Conservation (phyloP, 805 yeast genomes). For the Maudiozyma barnettii region DNA sequence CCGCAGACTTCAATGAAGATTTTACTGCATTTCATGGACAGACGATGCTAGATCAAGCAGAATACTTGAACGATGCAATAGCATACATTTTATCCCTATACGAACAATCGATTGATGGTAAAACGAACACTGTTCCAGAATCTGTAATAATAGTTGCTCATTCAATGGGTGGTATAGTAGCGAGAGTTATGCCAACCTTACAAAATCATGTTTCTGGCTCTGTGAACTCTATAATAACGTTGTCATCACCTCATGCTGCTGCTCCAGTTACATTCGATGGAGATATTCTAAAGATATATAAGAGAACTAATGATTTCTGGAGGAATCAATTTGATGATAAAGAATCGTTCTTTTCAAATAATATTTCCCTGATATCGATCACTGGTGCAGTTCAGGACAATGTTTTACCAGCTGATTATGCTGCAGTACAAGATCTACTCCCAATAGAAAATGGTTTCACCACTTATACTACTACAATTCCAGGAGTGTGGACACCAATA, state of each 20-base stretch:
- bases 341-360: slow-evolving; percentile 20
- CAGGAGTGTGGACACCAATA: slow-evolving; percentile 85
- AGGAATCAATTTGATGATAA: slow-evolving; percentile 40
- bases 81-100: slow-evolving; percentile 65
- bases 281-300: slow-evolving; percentile 66
- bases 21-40: slow-evolving; percentile 94
- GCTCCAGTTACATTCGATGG: slow-evolving; percentile 93
- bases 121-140: slow-evolving; percentile 32
- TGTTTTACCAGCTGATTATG: slow-evolving; percentile 83
- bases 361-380: slow-evolving; percentile 69
- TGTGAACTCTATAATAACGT: slow-evolving; percentile 72
- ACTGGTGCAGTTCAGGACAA: slow-evolving; percentile 82
- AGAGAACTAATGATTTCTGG: slow-evolving; percentile 75
- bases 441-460: slow-evolving; percentile 75
- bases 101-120: slow-evolving; percentile 16
- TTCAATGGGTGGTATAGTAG: slow-evolving; percentile 97
- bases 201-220: slow-evolving; percentile 66
- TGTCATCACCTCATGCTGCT: slow-evolving; percentile 86
- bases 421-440: slow-evolving; percentile 58
- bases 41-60: slow-evolving; percentile 89
- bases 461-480: slow-evolving; percentile 76
- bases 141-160: slow-evolving; percentile 81
- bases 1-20: slow-evolving; percentile 93
- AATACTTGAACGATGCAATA: slow-evolving; percentile 82
- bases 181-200: slow-evolving; percentile 72